Base-by-base conservation (phyloP, 208 protist genomes). In the Phytomonas sp. region DNA sequence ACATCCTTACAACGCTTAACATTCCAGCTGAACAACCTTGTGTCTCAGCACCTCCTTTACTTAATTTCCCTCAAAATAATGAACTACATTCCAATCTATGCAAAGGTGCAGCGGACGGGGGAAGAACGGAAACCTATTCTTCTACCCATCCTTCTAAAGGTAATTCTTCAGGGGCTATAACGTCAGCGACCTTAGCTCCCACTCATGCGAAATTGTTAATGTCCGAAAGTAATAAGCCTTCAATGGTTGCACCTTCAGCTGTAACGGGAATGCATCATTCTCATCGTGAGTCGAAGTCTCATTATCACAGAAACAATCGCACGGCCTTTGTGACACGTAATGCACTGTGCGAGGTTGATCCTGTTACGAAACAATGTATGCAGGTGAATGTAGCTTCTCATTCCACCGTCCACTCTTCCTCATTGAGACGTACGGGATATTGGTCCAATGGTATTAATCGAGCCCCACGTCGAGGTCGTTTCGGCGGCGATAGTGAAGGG, bases 311-410 rank as follows among this genome's bases (percentile, higher is more conserved):
- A 15, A 63, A 74, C 26, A 67, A 74, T 2, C 76, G 81, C 20
- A 89, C 88, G 68, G 74, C 77, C 71, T 70, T 72, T 46, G 62
- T 88, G 26, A 82, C 77, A 28, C 82, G 82, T 66, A 92, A 88
- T 61, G 87, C 84, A n/a, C 78, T 92, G n/a, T 69, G 73, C n/a
- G 83, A 92, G 59, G 87, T 92, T 13, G 87, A 92, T 36, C 77
- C 82, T 5, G 77, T 76, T n/a, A 89, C 87, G 46, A 79, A 79
- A 20, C 74, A 84, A 60, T 73, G 79, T 59, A 78, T 81, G 71
- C 79, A 88, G 67, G 73, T 90, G 53, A 79, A 67, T 15, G 74
- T 82, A 53, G 75, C 83, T 17, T 4, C 40, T 20, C 17, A 64
- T 75, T 26, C 7, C 23, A 20, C 23, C 28, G 7, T 28, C 5